Evolutionary conservation across 2,329 filamentous ascomycete species (phyloP), one percentile per base, ranked within the genome.

Genomic region (Colletotrichum liriopes): DNA sequence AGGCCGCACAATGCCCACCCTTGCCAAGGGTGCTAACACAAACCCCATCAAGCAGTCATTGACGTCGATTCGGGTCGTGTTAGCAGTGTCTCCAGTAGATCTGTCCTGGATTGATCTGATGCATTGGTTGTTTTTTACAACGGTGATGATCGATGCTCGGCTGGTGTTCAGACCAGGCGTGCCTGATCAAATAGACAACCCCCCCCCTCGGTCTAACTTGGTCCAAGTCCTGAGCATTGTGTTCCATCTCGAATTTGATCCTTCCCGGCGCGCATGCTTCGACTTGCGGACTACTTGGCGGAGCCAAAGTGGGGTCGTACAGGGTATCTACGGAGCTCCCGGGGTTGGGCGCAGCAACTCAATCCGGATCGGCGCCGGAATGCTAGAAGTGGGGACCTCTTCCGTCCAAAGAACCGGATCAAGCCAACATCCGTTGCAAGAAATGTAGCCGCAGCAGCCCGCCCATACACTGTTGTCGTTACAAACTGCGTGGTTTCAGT

Each of bases 11-110:
- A 32, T 41, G 49, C 55, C 39, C 29, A 41, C 56, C 68, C 68
- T 47, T 62, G 56, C 37, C 26, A 41, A n/a, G 37, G 26, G 5
- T 43, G 18, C 61, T 64, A 43, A 18, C 23, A 64, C 61, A 54
- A 54, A 35, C 47, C 29, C 45, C 32, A 56, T 56, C 8, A 5
- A 23, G 32, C 52, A 37, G 5, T 56, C 32, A 37, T 56, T 56
- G 54, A 23, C 20, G 12, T 39, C n/a, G n/a, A 26, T n/a, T 16
- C 32, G 12, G 37, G 18, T 41, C 0, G 18, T 26, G 7, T 51
- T 14, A 52, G 6, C 23, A 39, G 12, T 12, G 45, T 26, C 16
- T 26, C 14, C 20, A 4, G 12, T 58, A 26, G n/a, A 7, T 41
- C 14, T 58, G 2, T 58, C 11, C 9, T 18, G 0, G 23, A 18